Evolutionary conservation across 2,329 filamentous ascomycete species (phyloP).

Genomic region (Alternaria ventricosa): DNA sequence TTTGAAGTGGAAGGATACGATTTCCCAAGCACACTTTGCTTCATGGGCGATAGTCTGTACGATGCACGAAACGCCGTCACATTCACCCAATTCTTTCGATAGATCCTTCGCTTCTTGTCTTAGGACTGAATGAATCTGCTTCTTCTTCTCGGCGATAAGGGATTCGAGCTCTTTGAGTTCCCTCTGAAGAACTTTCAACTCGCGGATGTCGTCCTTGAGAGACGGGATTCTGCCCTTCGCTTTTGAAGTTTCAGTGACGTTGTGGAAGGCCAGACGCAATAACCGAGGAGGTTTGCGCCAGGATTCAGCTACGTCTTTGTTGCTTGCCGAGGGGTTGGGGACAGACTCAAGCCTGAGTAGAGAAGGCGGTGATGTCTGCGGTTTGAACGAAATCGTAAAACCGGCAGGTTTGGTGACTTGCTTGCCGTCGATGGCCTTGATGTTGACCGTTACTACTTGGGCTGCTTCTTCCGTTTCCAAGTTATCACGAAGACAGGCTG

Average conservation of each 20-base stretch:
- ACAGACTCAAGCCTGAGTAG: constrained; percentile 45
- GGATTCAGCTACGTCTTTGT: constrained; percentile 36
- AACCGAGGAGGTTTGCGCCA: constrained; percentile 48
- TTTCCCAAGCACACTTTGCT: constrained; percentile 43
- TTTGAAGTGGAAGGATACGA: constrained; percentile 39
- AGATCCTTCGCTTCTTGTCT: constrained; percentile 41
- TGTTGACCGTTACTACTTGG: constrained; percentile 49
- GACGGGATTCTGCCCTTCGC: constrained; percentile 20
- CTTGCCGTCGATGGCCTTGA: constrained; percentile 49
- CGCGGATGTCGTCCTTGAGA: constrained; percentile 50
- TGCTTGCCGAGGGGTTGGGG: constrained; percentile 39
- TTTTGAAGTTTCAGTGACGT: constrained; percentile 7
- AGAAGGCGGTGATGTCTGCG: constrained; percentile 43
- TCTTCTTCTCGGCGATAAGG: constrained; percentile 46
- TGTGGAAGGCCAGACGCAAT: constrained; percentile 36
- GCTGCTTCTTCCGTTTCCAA: constrained; percentile 38
- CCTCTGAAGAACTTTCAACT: constrained; percentile 49
- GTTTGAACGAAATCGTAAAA: constrained; percentile 51
- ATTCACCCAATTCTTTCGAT: constrained; percentile 50
- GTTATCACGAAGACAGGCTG: constrained; percentile 46
- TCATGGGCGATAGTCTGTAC: constrained; percentile 48
- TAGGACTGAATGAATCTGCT: constrained; percentile 40
- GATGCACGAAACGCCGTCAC: constrained; percentile 53
- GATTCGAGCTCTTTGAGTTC: constrained; percentile 48
- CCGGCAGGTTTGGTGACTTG: constrained; percentile 40